Base-by-base conservation (phyloP, 495 filamentous ascomycete genomes). In the Aspergillus leporis region DNA sequence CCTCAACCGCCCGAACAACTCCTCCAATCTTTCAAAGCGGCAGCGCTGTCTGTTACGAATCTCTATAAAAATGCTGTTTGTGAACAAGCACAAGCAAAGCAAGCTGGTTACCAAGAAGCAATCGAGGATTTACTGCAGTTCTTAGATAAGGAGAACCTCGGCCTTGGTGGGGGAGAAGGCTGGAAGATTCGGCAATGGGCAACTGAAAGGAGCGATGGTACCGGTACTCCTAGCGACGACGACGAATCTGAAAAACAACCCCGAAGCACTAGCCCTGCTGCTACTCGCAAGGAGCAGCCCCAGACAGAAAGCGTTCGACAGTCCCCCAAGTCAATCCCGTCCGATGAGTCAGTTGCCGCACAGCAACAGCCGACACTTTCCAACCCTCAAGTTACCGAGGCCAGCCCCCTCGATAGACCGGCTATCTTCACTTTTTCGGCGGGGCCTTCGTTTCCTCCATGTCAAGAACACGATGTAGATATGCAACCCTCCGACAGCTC, bases 21-120 rank as follows among this genome's bases (percentile, higher is more conserved):
- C 41, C 83, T 96, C 48, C 87, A 92, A 53, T 86, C 90, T 53
- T 99, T 99, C 82, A 93, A 90, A 70, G 83, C 87, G 38, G 95
- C 95, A 22, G 95, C 95, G 14, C 79, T 97, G 21, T 96, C 95
- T 3, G 93, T 98, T 53, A 98, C 95, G 48, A 93, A 92, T 61
- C 87, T 99, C 30, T 98, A 97, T 76, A 97, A 96, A 71, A 90
- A 87, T 53, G 92, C 93, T 16, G 87, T 88, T 2, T 78, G 84
- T 53, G 88, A 91, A 21, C 85, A 90, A 63, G 78, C 85, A n/a
- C 86, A 88, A 60, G 82, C 92, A 18, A 85, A 87, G 22, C 75
- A 82, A 10, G 85, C 89, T 40, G 95, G 95, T 5, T 98, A 97
- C 65, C 92, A 97, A 67, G 92, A 98, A 59, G 95, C 92, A 25